Evolutionary conservation across 78 protist genomes (phyloP), one percentile per base, ranked within the genome.

Genomic region (Emiliania huxleyi): DNA sequence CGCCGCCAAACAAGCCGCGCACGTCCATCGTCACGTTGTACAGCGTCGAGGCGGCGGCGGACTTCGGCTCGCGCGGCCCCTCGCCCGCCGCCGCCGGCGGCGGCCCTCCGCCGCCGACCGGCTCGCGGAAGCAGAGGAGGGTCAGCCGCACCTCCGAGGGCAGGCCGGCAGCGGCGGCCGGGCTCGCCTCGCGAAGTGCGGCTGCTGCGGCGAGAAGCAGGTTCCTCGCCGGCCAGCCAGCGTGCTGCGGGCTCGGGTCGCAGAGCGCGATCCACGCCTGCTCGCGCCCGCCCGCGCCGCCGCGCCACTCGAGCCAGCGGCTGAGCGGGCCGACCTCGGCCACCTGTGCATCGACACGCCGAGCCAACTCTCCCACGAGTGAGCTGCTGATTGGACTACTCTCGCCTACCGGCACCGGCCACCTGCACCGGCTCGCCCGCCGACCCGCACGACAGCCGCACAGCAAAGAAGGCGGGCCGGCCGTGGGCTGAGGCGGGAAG

Each of bases 221-320:
- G 62, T 95, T 97, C 83, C 98, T 96, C 37, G 96, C 92, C 15
- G 97, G 97, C 98, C 98, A 97, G 62, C 98, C 97, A 23, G 98
- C 97, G 90, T 96, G 62, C 12, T 85, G 52, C 11, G 91, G 29
- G 46, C 94, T 43, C 25, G 97, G 97, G 90, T 97, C 98, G 73
- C 94, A 92, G 48, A 96, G 93, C 12, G 75, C 96, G 48, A 96
- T 69, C 25, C 15, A 40, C 79, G 95, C 85, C 62, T 29, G 12
- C 21, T 6, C 23, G 43, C 11, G 22, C n/a, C 11, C 85, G 49
- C 3, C 8, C 45, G 69, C 49, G 1, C 23, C 84, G 49, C 33
- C 85, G 26, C 23, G n/a, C 48, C 85, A 37, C 48, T 77, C 85
- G 18, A 33, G 46, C 18, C 15, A 81, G 35, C 1, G 38, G 18